Evolutionary conservation across 306 rosid genomes (phyloP).

Genomic region (Citrullus colocynthis): DNA sequence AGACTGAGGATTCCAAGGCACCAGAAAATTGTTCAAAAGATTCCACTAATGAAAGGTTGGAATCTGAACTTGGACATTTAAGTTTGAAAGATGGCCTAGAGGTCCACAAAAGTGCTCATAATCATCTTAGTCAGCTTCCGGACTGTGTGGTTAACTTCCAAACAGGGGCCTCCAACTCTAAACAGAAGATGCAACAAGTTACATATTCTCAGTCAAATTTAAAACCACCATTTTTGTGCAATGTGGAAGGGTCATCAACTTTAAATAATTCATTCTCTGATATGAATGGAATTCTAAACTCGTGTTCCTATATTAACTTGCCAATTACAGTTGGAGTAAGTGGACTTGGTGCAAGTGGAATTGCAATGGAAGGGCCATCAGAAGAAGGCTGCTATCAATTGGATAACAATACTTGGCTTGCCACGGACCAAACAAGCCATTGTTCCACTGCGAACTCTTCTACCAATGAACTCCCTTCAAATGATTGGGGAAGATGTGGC

Average conservation of each 20-base stretch:
- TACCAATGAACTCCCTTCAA: constrained; percentile 40
- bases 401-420: constrained; percentile 52
- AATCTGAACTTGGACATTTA: constrained; percentile 45
- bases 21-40: constrained; percentile 38
- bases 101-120: constrained; percentile 31
- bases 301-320: constrained; percentile 48
- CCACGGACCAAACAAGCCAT: constrained; percentile 55
- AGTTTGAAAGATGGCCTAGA: constrained; percentile 39
- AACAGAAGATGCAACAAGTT: constrained; percentile 40
- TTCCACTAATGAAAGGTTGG: constrained; percentile 39
- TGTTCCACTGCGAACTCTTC: constrained; percentile 56
- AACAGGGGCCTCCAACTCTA: constrained; percentile 34
- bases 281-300: constrained; percentile 32
- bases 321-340: constrained; percentile 45
- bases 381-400: constrained; percentile 70
- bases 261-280: constrained; percentile 31
- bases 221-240: constrained; percentile 48
- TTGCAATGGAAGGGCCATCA: constrained; percentile 82
- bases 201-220: constrained; percentile 35
- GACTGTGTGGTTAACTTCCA: constrained; percentile 44
- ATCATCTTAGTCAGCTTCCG: constrained; percentile 52
- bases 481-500: constrained; percentile 81
- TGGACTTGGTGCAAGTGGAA: constrained; percentile 37
- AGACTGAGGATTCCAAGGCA: constrained; percentile 35
- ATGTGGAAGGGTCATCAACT: constrained; percentile 56